These are phyloP conservation scores for Helianthus annuus DNA, from an alignment of 129 eudicot species.

Conservation along the genomic window DNA sequence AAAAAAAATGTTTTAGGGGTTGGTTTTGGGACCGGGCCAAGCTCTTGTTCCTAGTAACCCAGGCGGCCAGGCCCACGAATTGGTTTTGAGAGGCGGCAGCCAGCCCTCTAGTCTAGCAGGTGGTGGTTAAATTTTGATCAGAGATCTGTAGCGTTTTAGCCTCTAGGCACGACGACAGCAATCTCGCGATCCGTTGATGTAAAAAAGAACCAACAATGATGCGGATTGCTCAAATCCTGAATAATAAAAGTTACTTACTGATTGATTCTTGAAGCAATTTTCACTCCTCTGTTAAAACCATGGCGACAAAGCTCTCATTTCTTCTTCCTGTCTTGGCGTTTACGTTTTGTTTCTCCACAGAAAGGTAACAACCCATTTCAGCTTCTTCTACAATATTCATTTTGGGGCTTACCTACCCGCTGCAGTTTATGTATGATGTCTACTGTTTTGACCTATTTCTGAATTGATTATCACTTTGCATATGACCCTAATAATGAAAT, in stretches of 20 bases:
- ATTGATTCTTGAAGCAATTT: no score
- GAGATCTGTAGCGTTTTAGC: not conserved
- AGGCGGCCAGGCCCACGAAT: no score
- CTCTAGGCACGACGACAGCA: not conserved
- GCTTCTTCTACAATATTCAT: not conserved
- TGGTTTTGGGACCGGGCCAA: not conserved
- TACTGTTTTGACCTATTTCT: slow-evolving; percentile 7
- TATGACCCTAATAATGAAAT: not conserved
- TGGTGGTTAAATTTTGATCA: not conserved
- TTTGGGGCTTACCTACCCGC: not conserved
- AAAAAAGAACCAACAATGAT: slow-evolving; percentile 12
- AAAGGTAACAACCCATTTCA: slow-evolving; percentile 39
- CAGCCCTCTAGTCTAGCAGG: not conserved
- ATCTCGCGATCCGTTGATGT: slow-evolving; percentile 17
- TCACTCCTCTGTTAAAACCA: slow-evolving; percentile 8
- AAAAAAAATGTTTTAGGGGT: no score
- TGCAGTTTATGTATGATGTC: not conserved
- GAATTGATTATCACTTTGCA: not conserved
- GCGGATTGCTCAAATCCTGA: not conserved
- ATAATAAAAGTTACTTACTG: not conserved
- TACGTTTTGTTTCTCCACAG: slow-evolving; percentile 33
- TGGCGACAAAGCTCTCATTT: slow-evolving; percentile 50
- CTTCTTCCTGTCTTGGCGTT: slow-evolving; percentile 35
- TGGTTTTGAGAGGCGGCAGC: no score
- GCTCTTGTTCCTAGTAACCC: no score